Percentiles rank a stretch among this genome's conserved stretches.
Conservation (phyloP, 179 eudicot genomes). For the Drosera spatulata region DNA sequence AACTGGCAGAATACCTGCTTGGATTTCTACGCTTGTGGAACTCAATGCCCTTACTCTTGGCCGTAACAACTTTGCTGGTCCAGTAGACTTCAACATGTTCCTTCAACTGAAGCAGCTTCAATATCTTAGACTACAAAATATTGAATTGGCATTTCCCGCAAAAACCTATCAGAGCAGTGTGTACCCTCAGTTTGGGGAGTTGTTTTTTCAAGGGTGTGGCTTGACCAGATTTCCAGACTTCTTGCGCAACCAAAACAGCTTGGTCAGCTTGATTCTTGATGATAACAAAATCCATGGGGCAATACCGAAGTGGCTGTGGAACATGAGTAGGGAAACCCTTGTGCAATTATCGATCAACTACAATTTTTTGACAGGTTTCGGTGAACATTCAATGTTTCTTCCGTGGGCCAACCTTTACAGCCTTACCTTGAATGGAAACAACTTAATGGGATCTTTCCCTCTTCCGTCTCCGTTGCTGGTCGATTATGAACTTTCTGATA, state of each 20-base stretch:
- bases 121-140: constrained; percentile 5
- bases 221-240: constrained; percentile 17
- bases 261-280: too few species aligned
- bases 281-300: too few species aligned
- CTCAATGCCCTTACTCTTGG: background rate
- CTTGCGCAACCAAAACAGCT: constrained; percentile 12
- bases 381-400: too few species aligned
- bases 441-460: constrained; percentile 11
- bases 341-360: too few species aligned
- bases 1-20: background rate
- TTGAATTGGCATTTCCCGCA: background rate
- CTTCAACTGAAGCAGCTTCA: constrained; percentile 1
- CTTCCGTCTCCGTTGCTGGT: constrained; percentile 10
- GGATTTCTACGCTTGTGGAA: background rate
- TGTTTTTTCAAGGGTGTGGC: constrained; percentile 12
- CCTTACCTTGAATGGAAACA: constrained; percentile 3
- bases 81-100: constrained; percentile 1
- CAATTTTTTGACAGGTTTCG: too few species aligned
- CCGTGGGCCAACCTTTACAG: constrained; percentile 1
- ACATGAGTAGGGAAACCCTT: too few species aligned
- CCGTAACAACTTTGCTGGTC: constrained; percentile 6
- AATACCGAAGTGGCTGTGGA: too few species aligned
- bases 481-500: constrained; percentile 9
- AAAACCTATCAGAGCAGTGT: background rate
- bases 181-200: background rate